Base-by-base conservation (phyloP, 2,329 filamentous ascomycete genomes). In the Penicillium hordei region DNA sequence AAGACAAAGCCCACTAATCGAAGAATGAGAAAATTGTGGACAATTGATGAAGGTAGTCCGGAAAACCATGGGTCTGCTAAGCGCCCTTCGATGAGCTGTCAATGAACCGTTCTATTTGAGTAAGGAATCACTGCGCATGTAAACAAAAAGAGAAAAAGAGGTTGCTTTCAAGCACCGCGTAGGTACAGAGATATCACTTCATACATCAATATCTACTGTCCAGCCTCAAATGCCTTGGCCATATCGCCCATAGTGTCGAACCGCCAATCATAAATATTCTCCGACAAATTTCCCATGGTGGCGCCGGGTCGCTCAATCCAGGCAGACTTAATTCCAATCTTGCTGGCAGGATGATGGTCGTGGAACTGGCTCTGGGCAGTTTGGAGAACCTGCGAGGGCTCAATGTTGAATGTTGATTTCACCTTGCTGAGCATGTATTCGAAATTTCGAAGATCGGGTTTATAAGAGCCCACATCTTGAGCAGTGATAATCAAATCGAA, bases 401-500 rank as follows among this genome's bases (percentile, higher is more conserved):
- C 78, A 0, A 89, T 70, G 0, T 81, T 85, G 48, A 88, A 81
- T 3, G 84, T 80, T 6, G 72, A 63, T 66, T 81, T 75, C n/a
- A 83, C 80, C 36, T 80, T 76, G 12, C 72, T 69, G 7, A 90
- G 74, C 72, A 91, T 74, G 67, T 88, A 87, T 54, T 83, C 76
- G 62, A 91, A 91, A 65, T 90, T 90, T n/a, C 68, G 68, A 27
- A 75, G 69, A 60, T 82, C 75, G 0, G 89, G 89, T 76, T 91
- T 92, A 72, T 91, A 91, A 5, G 77, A 80, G 1, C 89, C 88
- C 51, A 91, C 84, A 45, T 88, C 83, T 72, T 91, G 78, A 1
- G 89, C 89, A 4, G 87, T 90, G 71, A 87, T 85, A 17, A 89
- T 76, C 8, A 81, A 80, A 65, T 89, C 86, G 66, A 90, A 86